Base-by-base conservation (phyloP, 345 rosid species). In the Sonneratia caseolaris region DNA sequence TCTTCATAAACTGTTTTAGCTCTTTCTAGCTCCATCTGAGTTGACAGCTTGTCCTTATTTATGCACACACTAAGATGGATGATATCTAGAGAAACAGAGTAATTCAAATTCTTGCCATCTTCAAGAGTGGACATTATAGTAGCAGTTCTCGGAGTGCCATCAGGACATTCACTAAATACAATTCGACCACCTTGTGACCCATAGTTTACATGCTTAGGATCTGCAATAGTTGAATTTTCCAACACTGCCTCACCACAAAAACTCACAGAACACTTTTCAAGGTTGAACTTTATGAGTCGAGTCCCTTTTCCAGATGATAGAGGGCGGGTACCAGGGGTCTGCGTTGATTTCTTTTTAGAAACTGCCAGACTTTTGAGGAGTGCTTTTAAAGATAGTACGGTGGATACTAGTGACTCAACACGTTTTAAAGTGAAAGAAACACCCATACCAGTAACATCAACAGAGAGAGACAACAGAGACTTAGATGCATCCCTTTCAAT, bases 101-200 rank as follows among this genome's bases (percentile, higher is more conserved):
- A 92, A 57, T 82, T 88, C 81, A 95, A 75, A 72, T 78, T 86
- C 80, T 82, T 81, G 77, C 76, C 77, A 49, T 81, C 90, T 72
- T 84, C 85, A 73, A 79, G 79, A 68, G 83, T 77, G 40, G 97
- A 85, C 72, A 79, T 73, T 72, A 95, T 68, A 36, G 72, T 85
- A 10, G 99, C 99, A 68, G 81, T 83, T 35, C 99, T 97, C 42
- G 81, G 89, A 65, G 86, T 84, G 64, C 98, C 97, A 76, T 90
- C 99, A 76, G 86, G 89, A 79, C 83, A 84, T 68, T 84, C 80
- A 61, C 82, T 86, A 77, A 90, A 79, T 61, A 84, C 73, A 76
- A 84, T 85, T 66, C 82, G 88, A 57, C 97, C 98, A 86, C 99
- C 98, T 69, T 95, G 99, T 76, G 99, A 92, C 72, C 99, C 99